phyloP scores from a whole-genome alignment of 805 yeast genomes.

The Spathaspora girioi region DNA sequence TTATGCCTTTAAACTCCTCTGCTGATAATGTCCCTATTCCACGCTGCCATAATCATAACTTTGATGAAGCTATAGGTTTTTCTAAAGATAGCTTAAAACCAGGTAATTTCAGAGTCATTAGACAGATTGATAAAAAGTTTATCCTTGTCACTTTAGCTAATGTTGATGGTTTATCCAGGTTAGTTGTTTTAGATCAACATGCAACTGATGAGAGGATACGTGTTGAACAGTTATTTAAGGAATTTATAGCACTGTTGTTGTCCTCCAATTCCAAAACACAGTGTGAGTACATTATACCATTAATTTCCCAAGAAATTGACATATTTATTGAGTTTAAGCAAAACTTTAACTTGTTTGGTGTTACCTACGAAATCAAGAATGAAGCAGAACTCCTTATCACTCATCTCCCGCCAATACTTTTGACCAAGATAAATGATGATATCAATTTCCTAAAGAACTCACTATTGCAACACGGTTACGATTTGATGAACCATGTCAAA shows the following conservation, averaged over 20 bases:
- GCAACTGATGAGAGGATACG: constrained; percentile 77
- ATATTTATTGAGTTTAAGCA: constrained; percentile 10
- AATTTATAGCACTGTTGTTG: constrained; percentile 21
- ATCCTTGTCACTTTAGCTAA: constrained; percentile 40
- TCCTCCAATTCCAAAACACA: not conserved
- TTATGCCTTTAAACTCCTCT: not conserved
- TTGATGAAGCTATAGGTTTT: not conserved
- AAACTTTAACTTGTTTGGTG: constrained; percentile 17
- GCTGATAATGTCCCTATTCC: not conserved
- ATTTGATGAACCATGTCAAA: constrained; percentile 32
- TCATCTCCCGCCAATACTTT: constrained; percentile 43
- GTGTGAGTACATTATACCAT: not conserved
- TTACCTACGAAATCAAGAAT: constrained; percentile 8
- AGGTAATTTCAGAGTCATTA: constrained; percentile 29
- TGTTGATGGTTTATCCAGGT: constrained; percentile 6
- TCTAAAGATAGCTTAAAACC: constrained; percentile 15
- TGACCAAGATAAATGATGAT: constrained; percentile 26
- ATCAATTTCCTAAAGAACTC: constrained; percentile 28
- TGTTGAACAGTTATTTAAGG: constrained; percentile 49
- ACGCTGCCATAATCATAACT: not conserved
- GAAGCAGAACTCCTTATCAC: constrained; percentile 22
- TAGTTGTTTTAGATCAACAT: constrained; percentile 70
- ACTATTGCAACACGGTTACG: constrained; percentile 43
- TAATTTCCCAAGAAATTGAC: constrained; percentile 5
- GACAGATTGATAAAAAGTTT: constrained; percentile 64